Evolutionary conservation across 768 basidiomycete species (phyloP).

Genomic region (Russula lepida): DNA sequence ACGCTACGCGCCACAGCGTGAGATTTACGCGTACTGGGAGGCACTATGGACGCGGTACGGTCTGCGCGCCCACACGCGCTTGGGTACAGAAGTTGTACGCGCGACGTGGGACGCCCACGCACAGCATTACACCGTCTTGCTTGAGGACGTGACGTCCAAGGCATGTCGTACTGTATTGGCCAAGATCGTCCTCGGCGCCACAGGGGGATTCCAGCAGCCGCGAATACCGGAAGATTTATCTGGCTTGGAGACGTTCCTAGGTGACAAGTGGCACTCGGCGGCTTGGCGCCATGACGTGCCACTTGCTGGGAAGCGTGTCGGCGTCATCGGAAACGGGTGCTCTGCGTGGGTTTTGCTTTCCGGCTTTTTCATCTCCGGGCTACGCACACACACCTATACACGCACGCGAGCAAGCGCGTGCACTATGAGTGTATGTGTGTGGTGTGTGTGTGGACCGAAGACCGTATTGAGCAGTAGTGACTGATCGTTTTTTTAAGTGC

Average conservation of each 20-base stretch:
- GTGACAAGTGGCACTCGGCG: constrained; percentile 47
- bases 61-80: constrained; percentile 22
- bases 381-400: background rate
- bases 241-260: constrained; percentile 34
- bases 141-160: constrained; percentile 18
- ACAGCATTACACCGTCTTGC: constrained; percentile 25
- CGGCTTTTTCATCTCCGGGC: background rate
- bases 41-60: constrained; percentile 20
- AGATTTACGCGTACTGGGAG: constrained; percentile 27
- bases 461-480: background rate
- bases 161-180: constrained; percentile 16
- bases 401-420: background rate
- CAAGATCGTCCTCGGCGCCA: constrained; percentile 27
- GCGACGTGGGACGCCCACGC: constrained; percentile 26
- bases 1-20: constrained; percentile 23
- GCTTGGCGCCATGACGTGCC: constrained; percentile 47
- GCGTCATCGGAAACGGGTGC: constrained; percentile 57
- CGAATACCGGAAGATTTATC: constrained; percentile 23
- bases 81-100: constrained; percentile 25
- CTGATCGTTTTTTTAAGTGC: constrained; percentile 33
- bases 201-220: constrained; percentile 24
- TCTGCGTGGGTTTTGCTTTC: constrained; percentile 35
- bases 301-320: constrained; percentile 45
- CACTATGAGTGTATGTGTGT: background rate
- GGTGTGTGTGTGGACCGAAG: background rate